A percentile compares a stretch with the other conserved stretches of the same genome.
These are phyloP conservation scores for Sistotremastrum niveocremeum DNA, from an alignment of 768 basidiomycete genomes.

Conservation along the genomic window DNA sequence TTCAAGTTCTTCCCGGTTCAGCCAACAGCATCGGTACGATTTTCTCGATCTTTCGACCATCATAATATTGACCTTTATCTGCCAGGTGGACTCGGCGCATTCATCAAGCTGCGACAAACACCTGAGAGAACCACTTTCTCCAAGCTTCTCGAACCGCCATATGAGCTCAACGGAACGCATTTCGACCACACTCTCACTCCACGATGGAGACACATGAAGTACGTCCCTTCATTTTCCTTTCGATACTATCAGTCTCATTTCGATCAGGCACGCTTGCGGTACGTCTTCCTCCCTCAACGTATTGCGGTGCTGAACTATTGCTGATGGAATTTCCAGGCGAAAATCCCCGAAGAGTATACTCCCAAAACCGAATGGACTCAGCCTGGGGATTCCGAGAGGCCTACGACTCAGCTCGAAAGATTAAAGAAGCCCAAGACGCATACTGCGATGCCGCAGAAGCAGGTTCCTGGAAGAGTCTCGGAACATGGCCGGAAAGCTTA, in stretches of 20 bases:
- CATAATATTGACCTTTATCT: background rate
- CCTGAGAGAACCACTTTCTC: conserved; percentile 52
- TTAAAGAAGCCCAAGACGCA: conserved; percentile 55
- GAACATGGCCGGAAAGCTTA: conserved; percentile 50
- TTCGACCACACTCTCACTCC: conserved; percentile 6
- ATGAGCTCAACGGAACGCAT: conserved; percentile 24
- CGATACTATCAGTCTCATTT: background rate
- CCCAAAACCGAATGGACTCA: conserved; percentile 23
- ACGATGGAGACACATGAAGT: conserved; percentile 72
- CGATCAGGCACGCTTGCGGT: conserved; percentile 46
- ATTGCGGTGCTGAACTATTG: conserved; percentile 2
- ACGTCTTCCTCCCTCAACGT: conserved; percentile 8
- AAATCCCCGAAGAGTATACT: conserved; percentile 11
- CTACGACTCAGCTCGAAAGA: conserved; percentile 51
- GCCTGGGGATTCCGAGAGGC: conserved; percentile 45
- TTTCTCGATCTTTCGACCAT: background rate
- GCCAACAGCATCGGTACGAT: conserved; percentile 42
- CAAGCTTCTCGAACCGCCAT: conserved; percentile 64
- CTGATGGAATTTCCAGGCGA: conserved; percentile 27
- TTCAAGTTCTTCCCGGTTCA: conserved; percentile 62
- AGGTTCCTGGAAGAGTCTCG: conserved; percentile 31
- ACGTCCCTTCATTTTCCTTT: conserved; percentile 5
- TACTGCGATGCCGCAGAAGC: conserved; percentile 41
- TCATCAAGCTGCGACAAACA: conserved; percentile 65
- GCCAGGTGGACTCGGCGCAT: conserved; percentile 62